phyloP scores from a whole-genome alignment of 768 basidiomycete species.

The Pholiota conissans region DNA sequence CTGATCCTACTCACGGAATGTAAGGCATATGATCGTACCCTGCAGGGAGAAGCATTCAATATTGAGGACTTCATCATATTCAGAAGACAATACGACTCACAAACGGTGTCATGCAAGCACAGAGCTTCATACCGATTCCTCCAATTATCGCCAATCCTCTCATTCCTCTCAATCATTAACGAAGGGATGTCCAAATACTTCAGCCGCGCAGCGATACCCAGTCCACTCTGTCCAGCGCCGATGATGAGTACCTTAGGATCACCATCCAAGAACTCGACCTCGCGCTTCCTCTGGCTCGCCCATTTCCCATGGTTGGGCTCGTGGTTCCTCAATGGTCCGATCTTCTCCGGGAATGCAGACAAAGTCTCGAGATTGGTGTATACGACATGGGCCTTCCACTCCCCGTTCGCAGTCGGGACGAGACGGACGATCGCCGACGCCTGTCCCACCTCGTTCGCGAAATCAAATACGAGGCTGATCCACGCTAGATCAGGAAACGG shows the following conservation, averaged over 20 bases:
- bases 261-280: constrained; percentile 42
- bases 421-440: constrained; percentile 49
- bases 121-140: constrained; percentile 58
- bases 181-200: constrained; percentile 47
- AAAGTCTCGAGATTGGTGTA: constrained; percentile 53
- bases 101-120: constrained; percentile 53
- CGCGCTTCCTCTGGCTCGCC: constrained; percentile 39
- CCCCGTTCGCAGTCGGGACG: constrained; percentile 38
- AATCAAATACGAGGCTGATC: constrained; percentile 48
- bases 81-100: constrained; percentile 29
- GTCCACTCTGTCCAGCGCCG: constrained; percentile 57
- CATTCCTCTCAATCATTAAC: constrained; percentile 56
- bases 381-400: constrained; percentile 56
- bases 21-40: constrained; percentile 61
- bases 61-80: too few relatives aligned
- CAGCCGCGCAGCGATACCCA: constrained; percentile 56
- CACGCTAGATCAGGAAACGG: constrained; percentile 43
- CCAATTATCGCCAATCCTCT: constrained; percentile 58
- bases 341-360: constrained; percentile 40
- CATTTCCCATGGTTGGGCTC: constrained; percentile 50
- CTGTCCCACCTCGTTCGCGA: constrained; percentile 43
- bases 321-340: constrained; percentile 37
- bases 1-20: constrained; percentile 36
- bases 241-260: constrained; percentile 57
- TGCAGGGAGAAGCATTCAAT: constrained; percentile 8